Evolutionary conservation across 1,139 yeast species (phyloP).

Genomic region (Pichia sp.): DNA sequence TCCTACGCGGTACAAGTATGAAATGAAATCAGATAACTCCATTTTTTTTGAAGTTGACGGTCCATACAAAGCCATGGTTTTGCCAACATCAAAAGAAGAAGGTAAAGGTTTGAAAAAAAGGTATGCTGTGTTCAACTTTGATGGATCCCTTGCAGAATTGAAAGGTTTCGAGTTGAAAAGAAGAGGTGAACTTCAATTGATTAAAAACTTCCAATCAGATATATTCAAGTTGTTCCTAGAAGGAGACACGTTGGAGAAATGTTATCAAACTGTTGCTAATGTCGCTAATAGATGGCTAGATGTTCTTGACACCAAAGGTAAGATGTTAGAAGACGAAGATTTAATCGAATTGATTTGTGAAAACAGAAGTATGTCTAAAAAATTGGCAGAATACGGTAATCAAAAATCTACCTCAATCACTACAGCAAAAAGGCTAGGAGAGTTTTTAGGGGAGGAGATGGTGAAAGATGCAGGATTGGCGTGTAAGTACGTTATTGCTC

Average conservation of each 20-base stretch:
- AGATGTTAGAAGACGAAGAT: conserved; percentile 88
- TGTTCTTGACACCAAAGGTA: conserved; percentile 82
- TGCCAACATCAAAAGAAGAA: conserved; percentile 96
- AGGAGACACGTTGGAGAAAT: conserved; percentile 70
- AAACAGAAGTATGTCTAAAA: conserved; percentile 91
- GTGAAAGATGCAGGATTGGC: conserved; percentile 95
- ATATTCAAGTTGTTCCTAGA: conserved; percentile 86
- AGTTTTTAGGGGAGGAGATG: conserved; percentile 96
- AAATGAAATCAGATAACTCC: conserved; percentile 82
- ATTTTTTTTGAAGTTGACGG: conserved; percentile 99
- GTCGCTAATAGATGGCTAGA: conserved; percentile 97
- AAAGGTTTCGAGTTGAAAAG: conserved; percentile 96
- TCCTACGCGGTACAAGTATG: conserved; percentile 61
- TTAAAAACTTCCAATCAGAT: conserved; percentile 93
- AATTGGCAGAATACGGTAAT: conserved; percentile 80
- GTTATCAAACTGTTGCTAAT: conserved; percentile 84
- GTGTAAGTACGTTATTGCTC: conserved; percentile 88
- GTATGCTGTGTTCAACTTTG: conserved; percentile 94
- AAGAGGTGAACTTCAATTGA: conserved; percentile 91
- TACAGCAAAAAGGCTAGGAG: conserved; percentile 89
- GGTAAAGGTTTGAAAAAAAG: conserved; percentile 95
- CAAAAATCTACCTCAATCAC: conserved; percentile 96
- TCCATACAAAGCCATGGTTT: conserved; percentile 94
- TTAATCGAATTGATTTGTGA: conserved; percentile 93
- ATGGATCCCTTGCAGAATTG: conserved; percentile 89